A percentile compares a stretch with the other conserved stretches of the same genome.
These are phyloP conservation scores for Purpureocillium takamizusanense DNA, from an alignment of 2,329 filamentous ascomycete species.

Conservation along the genomic window DNA sequence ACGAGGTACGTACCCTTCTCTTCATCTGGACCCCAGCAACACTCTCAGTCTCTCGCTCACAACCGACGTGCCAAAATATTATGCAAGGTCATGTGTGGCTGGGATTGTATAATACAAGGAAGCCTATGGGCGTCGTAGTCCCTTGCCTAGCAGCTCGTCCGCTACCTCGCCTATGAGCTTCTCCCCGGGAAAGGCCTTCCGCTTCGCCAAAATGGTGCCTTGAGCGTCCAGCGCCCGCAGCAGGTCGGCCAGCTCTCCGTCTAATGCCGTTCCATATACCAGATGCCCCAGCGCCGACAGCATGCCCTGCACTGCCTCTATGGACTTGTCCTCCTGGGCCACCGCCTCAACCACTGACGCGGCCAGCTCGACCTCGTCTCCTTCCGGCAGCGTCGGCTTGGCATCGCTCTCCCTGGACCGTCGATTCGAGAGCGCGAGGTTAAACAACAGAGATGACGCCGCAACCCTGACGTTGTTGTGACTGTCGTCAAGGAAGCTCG, in stretches of 20 bases:
- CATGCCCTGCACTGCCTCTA: conserved; percentile 68
- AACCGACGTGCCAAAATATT: too few relatives aligned
- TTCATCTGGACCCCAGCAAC: too few relatives aligned
- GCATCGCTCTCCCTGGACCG: conserved; percentile 50
- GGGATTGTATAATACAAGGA: background rate
- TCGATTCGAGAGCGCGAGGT: conserved; percentile 65
- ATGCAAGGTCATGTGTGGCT: background rate
- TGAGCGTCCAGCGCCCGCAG: conserved; percentile 67
- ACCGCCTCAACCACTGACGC: conserved; percentile 74
- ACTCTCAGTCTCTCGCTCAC: too few relatives aligned
- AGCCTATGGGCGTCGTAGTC: conserved; percentile 26
- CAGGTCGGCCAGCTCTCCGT: conserved; percentile 74
- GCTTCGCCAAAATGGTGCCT: conserved; percentile 51
- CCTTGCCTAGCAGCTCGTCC: conserved; percentile 39
- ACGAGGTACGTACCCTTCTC: too few relatives aligned
- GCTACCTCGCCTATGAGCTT: conserved; percentile 48
- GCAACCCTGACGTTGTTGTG: conserved; percentile 71
- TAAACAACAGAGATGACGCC: conserved; percentile 76
- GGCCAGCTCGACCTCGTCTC: conserved; percentile 70
- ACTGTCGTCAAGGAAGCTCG: conserved; percentile 68
- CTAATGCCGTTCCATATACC: conserved; percentile 58
- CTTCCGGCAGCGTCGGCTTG: conserved; percentile 52
- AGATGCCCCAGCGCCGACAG: conserved; percentile 69
- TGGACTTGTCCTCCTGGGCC: conserved; percentile 46
- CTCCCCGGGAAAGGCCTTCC: conserved; percentile 46